Conservation (phyloP, 495 filamentous ascomycete species). For the Aspergillus ostianus region DNA sequence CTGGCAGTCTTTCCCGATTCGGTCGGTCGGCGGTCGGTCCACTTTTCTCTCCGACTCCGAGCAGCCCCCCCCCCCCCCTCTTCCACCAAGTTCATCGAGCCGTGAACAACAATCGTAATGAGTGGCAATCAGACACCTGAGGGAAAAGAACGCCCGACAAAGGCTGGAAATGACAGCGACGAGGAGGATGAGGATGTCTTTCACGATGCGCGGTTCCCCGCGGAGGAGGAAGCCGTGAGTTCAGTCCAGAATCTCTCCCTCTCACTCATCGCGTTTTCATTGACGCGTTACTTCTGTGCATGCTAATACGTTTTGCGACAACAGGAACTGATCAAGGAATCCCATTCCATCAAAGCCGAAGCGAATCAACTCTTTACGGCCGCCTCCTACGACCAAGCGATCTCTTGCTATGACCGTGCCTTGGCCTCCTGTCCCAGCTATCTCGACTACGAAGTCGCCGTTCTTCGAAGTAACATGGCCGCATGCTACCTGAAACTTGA, state of each 20-base stretch:
- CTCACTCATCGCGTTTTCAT: conserved; percentile 2
- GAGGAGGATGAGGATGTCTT: conserved; percentile 43
- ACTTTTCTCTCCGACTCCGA: no score
- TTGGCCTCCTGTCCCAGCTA: conserved; percentile 80
- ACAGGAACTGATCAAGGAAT: conserved; percentile 67
- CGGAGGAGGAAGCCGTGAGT: conserved; percentile 75
- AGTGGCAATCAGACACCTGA: background rate
- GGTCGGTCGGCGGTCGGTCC: no score
- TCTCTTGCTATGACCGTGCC: conserved; percentile 84
- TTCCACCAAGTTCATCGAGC: no score
- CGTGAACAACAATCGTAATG: conserved; percentile 14
- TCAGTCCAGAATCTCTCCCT: conserved; percentile 5
- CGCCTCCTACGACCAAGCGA: conserved; percentile 76
- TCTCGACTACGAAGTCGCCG: conserved; percentile 85
- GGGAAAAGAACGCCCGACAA: background rate
- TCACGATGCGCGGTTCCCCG: conserved; percentile 58
- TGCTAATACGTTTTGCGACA: conserved; percentile 23
- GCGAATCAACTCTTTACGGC: conserved; percentile 77
- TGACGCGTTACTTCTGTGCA: background rate
- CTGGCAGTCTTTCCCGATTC: no score
- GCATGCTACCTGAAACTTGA: conserved; percentile 87
- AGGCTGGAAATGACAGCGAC: conserved; percentile 28
- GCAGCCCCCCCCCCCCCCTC: no score
- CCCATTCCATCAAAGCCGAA: conserved; percentile 68
- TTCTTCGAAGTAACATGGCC: conserved; percentile 81